These are phyloP conservation scores for Artemisia princeps DNA, from an alignment of 140 eudicot species.

Conservation along the genomic window DNA sequence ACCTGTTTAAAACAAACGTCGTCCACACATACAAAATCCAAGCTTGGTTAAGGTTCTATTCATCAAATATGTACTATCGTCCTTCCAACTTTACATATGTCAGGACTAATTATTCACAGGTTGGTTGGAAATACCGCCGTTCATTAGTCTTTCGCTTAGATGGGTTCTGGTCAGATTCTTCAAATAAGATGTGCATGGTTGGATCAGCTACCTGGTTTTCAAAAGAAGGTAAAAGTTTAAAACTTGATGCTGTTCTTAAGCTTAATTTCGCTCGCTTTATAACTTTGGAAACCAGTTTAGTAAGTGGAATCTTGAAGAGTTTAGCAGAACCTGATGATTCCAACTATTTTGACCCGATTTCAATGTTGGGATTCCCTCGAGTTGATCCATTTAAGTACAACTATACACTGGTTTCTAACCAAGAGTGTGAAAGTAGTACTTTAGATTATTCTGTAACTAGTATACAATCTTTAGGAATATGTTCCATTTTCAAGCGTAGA, in stretches of 20 bases:
- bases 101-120: too few relatives aligned
- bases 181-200: constrained; percentile 55
- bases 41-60: constrained; percentile 30
- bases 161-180: constrained; percentile 65
- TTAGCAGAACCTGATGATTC: too few relatives aligned
- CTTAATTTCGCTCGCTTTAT: constrained; percentile 33
- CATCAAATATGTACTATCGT: neutral
- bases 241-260: constrained; percentile 47
- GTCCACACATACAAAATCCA: constrained; percentile 40
- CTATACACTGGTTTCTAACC: constrained; percentile 39
- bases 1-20: constrained; percentile 26
- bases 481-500: constrained; percentile 23
- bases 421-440: constrained; percentile 20
- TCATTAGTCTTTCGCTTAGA: constrained; percentile 29
- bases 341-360: constrained; percentile 30
- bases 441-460: constrained; percentile 19
- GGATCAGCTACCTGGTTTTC: constrained; percentile 46
- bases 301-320: constrained; percentile 35
- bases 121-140: neutral
- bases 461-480: constrained; percentile 25
- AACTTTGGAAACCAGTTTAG: constrained; percentile 32
- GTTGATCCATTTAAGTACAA: constrained; percentile 26
- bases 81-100: neutral
- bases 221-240: constrained; percentile 23
- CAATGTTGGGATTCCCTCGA: constrained; percentile 34